Evolutionary conservation across 495 filamentous ascomycete species (phyloP).

Genomic region (Xeromyces bisporus): DNA sequence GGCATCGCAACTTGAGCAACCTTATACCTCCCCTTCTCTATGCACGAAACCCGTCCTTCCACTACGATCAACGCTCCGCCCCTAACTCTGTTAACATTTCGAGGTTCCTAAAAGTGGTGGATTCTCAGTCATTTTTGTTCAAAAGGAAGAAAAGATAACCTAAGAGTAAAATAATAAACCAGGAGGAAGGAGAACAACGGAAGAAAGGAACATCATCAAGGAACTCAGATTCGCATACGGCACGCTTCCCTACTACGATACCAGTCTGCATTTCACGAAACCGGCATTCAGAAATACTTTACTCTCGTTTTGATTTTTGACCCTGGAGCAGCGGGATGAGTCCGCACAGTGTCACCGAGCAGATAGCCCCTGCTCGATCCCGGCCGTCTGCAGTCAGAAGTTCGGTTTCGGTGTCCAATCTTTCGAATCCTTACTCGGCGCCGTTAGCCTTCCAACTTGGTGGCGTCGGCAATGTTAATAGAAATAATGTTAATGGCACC

Average conservation of each 20-base stretch:
- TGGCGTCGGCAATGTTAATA: not conserved
- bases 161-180: too few species aligned
- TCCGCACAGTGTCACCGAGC: conserved; percentile 16
- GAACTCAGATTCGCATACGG: conserved; percentile 1
- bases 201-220: not conserved
- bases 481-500: too few species aligned
- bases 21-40: not conserved
- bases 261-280: conserved; percentile 3
- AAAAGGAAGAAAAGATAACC: too few species aligned
- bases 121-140: not conserved
- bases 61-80: too few species aligned
- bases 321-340: conserved; percentile 15
- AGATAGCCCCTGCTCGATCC: conserved; percentile 13
- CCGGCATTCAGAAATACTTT: conserved; percentile 16
- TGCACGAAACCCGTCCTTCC: not conserved
- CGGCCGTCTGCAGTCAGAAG: conserved; percentile 18
- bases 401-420: conserved; percentile 15
- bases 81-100: too few species aligned
- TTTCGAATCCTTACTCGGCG: conserved; percentile 26
- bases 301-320: conserved; percentile 16
- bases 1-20: too few species aligned
- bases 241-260: conserved; percentile 1
- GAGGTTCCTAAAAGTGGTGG: not conserved
- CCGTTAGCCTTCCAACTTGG: conserved; percentile 29
- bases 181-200: too few species aligned